These are phyloP conservation scores for Golubevia sp. DNA, from an alignment of 1,284 basidiomycete species.

Conservation along the genomic window DNA sequence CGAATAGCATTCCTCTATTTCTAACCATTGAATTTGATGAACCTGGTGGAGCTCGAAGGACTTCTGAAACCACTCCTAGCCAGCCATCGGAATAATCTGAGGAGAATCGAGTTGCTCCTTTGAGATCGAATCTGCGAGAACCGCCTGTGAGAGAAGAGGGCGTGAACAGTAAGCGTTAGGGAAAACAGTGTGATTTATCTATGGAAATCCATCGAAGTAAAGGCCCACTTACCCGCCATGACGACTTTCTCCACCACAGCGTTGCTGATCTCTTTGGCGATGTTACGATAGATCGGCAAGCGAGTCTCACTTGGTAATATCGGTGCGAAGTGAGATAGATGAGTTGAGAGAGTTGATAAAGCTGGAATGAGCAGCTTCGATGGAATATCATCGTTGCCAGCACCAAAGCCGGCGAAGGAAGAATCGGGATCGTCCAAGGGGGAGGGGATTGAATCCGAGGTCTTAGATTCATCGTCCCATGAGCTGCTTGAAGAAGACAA, in stretches of 20 bases:
- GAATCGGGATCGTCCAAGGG: not conserved
- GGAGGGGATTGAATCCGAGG: not conserved
- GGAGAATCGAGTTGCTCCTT: not conserved
- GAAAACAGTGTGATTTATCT: too few relatives aligned
- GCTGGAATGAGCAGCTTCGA: slow-evolving; percentile 38
- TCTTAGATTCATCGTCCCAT: slow-evolving; percentile 3
- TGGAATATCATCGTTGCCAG: slow-evolving; percentile 16
- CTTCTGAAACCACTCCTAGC: not conserved
- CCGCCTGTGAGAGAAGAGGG: not conserved
- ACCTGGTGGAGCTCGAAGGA: not conserved
- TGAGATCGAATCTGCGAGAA: not conserved
- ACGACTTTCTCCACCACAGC: slow-evolving; percentile 45
- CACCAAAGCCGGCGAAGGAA: slow-evolving; percentile 1
- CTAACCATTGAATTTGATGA: not conserved
- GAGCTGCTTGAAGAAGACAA: slow-evolving; percentile 26
- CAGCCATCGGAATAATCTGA: not conserved
- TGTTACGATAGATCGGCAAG: slow-evolving; percentile 35
- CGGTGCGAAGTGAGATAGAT: slow-evolving; percentile 33
- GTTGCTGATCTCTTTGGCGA: slow-evolving; percentile 15
- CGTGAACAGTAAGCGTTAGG: too few relatives aligned
- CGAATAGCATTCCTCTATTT: not conserved
- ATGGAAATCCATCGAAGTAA: not conserved
- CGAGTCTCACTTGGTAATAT: slow-evolving; percentile 25
- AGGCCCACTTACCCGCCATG: slow-evolving; percentile 25
- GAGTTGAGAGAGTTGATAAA: slow-evolving; percentile 35